Conservation (phyloP, 495 filamentous ascomycete genomes). For the Xylaria flabelliformis region DNA sequence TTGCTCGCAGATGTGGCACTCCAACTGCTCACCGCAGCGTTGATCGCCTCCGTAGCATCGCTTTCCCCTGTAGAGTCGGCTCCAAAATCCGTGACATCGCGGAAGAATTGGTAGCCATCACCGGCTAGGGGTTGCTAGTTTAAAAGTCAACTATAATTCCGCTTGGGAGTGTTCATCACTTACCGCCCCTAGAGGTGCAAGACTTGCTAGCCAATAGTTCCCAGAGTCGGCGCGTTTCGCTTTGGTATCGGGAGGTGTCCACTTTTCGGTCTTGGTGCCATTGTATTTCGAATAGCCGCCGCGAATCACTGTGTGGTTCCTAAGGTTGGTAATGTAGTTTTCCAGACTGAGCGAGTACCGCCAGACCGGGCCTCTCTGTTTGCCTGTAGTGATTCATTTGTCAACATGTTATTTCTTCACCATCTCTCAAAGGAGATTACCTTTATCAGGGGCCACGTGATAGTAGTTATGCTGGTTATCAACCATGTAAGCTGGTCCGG, state of each 20-base stretch:
- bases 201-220: too few relatives aligned
- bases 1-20: conserved; percentile 13
- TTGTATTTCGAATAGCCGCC: background rate
- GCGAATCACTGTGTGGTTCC: background rate
- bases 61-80: conserved; percentile 40
- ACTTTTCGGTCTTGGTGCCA: background rate
- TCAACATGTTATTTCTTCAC: too few relatives aligned
- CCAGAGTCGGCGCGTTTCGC: too few relatives aligned
- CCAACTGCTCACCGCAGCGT: conserved; percentile 69
- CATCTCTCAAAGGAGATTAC: too few relatives aligned
- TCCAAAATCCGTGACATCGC: conserved; percentile 57
- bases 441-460: conserved; percentile 28
- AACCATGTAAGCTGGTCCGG: conserved; percentile 30
- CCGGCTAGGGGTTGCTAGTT: background rate
- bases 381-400: conserved; percentile 7
- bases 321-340: conserved; percentile 14
- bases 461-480: conserved; percentile 33
- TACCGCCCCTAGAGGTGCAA: background rate
- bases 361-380: conserved; percentile 31
- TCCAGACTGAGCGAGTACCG: conserved; percentile 25
- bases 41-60: conserved; percentile 77
- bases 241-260: too few relatives aligned
- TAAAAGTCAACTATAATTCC: too few relatives aligned
- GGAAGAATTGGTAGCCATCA: conserved; percentile 51
- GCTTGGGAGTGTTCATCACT: background rate